Conservation (phyloP, 345 rosid species). For the Viola odorata region DNA sequence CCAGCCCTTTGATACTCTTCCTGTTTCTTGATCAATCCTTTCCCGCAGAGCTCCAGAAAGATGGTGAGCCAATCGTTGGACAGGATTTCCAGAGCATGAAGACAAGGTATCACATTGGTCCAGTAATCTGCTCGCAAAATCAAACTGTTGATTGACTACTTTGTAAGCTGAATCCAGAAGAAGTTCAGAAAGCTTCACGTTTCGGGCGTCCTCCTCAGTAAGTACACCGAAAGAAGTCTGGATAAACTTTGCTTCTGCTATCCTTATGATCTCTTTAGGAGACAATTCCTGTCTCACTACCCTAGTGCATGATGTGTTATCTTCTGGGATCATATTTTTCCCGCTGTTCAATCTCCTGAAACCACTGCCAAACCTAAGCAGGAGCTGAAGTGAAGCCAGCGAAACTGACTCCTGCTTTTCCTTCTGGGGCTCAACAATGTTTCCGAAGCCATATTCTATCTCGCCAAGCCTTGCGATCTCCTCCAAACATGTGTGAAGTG, state of each 20-base stretch:
- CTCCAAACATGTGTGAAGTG: constrained; percentile 23
- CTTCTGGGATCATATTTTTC: too few relatives aligned
- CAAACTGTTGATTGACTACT: constrained; percentile 20
- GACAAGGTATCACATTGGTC: constrained; percentile 18
- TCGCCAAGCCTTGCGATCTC: constrained; percentile 20
- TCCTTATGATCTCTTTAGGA: constrained; percentile 19
- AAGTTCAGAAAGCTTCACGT: constrained; percentile 25
- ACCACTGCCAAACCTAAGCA: constrained; percentile 21
- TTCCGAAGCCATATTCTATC: constrained; percentile 5
- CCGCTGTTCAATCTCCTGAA: constrained; percentile 8
- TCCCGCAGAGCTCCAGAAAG: constrained; percentile 16
- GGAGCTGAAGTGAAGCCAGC: constrained; percentile 37
- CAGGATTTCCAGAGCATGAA: constrained; percentile 20
- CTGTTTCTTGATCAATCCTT: constrained; percentile 21
- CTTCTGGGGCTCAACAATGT: constrained; percentile 13
- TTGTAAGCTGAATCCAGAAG: constrained; percentile 32
- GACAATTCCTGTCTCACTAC: constrained; percentile 9
- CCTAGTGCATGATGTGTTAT: too few relatives aligned
- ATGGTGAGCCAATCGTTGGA: constrained; percentile 23
- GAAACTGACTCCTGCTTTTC: constrained; percentile 16
- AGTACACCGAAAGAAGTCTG: constrained; percentile 5
- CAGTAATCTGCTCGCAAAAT: constrained; percentile 17
- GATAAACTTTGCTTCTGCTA: constrained; percentile 27
- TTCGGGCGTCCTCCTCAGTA: constrained; percentile 16
- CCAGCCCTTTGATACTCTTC: constrained; percentile 8